phyloP scores from a whole-genome alignment of 164 flowering plant species.

The Sextonia rubra region DNA sequence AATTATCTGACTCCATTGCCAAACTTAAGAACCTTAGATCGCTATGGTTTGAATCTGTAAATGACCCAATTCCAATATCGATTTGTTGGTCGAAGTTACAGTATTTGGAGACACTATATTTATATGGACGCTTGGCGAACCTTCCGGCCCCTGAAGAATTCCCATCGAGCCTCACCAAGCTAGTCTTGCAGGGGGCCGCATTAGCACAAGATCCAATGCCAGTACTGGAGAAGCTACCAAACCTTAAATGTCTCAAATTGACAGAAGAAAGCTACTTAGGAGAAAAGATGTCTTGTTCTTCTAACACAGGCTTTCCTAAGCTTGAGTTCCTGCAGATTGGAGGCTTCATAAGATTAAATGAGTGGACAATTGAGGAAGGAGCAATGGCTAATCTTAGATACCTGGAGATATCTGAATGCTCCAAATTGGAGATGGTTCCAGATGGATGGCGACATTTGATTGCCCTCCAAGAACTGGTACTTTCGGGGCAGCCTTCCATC shows the following conservation, averaged over 20 bases:
- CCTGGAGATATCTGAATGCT: slow-evolving; percentile 8
- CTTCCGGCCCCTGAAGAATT: background rate
- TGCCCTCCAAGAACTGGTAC: slow-evolving; percentile 1
- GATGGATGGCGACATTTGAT: slow-evolving; percentile 27
- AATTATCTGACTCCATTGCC: background rate
- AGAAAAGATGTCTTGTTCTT: slow-evolving; percentile 4
- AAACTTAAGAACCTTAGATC: background rate
- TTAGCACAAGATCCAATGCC: background rate
- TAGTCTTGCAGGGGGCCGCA: background rate
- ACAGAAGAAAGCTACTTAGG: background rate
- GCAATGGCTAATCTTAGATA: background rate
- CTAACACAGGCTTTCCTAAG: background rate
- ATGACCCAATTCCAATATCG: too few relatives aligned
- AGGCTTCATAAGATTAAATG: background rate
- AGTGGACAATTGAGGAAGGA: too few relatives aligned
- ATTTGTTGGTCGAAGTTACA: background rate
- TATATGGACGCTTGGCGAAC: background rate
- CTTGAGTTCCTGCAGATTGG: background rate
- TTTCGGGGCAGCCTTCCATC: background rate
- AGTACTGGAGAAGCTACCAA: background rate
- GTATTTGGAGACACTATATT: background rate
- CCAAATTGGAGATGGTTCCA: slow-evolving; percentile 19
- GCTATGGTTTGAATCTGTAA: too few relatives aligned
- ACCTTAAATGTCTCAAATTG: background rate
- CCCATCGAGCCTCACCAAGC: slow-evolving; percentile 2